Percentiles rank a stretch among this genome's conserved stretches.
Conservation (phyloP, 2,329 filamentous ascomycete genomes). For the Ceratocystis variospora region DNA sequence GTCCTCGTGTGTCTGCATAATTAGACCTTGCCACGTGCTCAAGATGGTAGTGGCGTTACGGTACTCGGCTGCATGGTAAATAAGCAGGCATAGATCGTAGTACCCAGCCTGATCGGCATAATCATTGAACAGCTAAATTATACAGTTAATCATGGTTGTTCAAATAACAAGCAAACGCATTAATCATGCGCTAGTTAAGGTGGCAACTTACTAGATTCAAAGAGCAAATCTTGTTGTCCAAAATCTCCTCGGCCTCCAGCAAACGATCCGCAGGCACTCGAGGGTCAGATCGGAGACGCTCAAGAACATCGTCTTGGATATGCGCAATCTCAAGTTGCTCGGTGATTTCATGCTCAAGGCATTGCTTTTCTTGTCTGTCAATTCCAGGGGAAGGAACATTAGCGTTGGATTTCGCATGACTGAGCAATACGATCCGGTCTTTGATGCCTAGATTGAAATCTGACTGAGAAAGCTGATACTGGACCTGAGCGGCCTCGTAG, state of each 20-base stretch:
- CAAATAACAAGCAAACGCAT: background rate
- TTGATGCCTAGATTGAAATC: conserved; percentile 67
- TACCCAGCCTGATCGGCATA: conserved; percentile 87
- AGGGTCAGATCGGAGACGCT: conserved; percentile 58
- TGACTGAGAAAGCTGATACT: conserved; percentile 71
- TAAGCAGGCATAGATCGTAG: conserved; percentile 82
- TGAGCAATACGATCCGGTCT: conserved; percentile 77
- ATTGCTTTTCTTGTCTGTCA: conserved; percentile 66
- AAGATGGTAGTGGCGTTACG: conserved; percentile 74
- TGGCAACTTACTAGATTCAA: conserved; percentile 55
- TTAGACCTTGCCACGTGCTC: conserved; percentile 69
- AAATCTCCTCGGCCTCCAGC: conserved; percentile 47
- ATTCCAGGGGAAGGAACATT: conserved; percentile 68
- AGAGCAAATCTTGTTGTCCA: conserved; percentile 66
- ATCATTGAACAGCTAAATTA: conserved; percentile 65
- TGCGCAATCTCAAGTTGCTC: conserved; percentile 85
- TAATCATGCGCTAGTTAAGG: background rate
- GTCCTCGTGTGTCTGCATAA: conserved; percentile 55
- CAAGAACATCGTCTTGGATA: conserved; percentile 83
- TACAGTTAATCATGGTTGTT: conserved; percentile 18
- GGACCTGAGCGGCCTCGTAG: conserved; percentile 76
- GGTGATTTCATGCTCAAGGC: conserved; percentile 69
- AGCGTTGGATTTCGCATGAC: conserved; percentile 81
- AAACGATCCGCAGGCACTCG: conserved; percentile 53
- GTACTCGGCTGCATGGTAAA: conserved; percentile 85